Evolutionary conservation across 345 rosid genomes (phyloP), one percentile per base, ranked within the genome.

Genomic region (Xanthoceras sorbifolium): DNA sequence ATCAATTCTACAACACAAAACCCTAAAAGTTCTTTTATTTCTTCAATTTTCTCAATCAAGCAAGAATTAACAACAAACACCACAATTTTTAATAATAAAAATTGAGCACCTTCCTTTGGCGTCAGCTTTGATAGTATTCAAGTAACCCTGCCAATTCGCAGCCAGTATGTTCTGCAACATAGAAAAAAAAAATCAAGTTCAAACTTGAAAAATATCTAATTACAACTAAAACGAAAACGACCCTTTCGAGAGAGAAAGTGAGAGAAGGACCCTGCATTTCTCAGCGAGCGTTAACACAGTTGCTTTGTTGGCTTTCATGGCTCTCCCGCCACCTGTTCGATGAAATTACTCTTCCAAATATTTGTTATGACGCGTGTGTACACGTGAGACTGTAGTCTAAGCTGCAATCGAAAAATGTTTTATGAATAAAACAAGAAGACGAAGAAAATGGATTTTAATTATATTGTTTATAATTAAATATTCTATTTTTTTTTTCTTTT

Each of bases 81-180:
- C 55, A 26, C 29, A 40, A 34, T 1, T n/a, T 7, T 32, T 15
- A 20, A 15, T 50, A 34, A 26, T 28, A 75, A 66, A 25, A 54
- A 9, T 15, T 0, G 46, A 71, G 48, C 54, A 94, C 98, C 97
- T 94, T 82, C 94, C 97, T 81, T 88, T 82, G 80, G 91, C 88
- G 75, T 93, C 95, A 31, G 97, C 91, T 83, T 90, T 90, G 85
- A 94, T 81, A 66, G 98, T 92, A 46, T 88, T 86, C 26, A 94
- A 89, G 36, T 80, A 78, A 40, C 92, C 94, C 84, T 86, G 90
- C 95, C 98, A 94, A 82, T 87, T 94, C 57, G 98, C 90, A 18
- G 84, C 92, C 80, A 91, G 76, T 81, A 94, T 85, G 75, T 75
- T 93, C 97, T 94, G 89, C 84, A 78, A 32, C 3, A 50, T 9